Evolutionary conservation across 495 filamentous ascomycete genomes (phyloP).

Genomic region (Aspergillus panamensis): DNA sequence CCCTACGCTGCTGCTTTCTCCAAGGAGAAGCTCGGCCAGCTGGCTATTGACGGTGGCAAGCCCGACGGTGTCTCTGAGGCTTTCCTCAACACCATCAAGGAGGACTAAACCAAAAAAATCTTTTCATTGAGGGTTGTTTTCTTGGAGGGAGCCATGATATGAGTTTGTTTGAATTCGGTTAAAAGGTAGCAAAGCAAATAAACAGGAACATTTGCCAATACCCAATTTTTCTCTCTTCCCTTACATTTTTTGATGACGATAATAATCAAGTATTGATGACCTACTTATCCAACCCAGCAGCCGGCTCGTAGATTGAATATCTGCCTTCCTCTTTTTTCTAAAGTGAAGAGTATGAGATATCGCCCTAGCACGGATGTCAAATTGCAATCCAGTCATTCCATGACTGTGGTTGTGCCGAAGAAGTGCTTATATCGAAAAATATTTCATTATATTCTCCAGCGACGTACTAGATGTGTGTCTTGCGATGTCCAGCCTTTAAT

Average conservation of each 20-base stretch:
- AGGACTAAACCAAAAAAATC: slow-evolving; percentile 48
- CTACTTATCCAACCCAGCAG: not conserved
- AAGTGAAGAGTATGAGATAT: not conserved
- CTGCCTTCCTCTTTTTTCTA: not conserved
- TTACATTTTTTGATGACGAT: slow-evolving; percentile 9
- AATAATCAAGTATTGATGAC: slow-evolving; percentile 14
- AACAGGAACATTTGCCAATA: slow-evolving; percentile 25
- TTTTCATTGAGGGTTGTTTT: slow-evolving; percentile 30
- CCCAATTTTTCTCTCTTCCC: slow-evolving; percentile 13
- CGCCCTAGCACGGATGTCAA: slow-evolving; percentile 91
- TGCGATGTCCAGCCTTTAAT: slow-evolving; percentile 35
- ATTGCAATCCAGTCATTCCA: slow-evolving; percentile 75
- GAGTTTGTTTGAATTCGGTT: slow-evolving; percentile 18
- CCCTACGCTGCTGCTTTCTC: slow-evolving; percentile 87
- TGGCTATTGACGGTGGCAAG: slow-evolving; percentile 54
- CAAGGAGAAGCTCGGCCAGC: slow-evolving; percentile 74
- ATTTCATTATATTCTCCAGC: slow-evolving; percentile 33
- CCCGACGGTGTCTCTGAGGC: slow-evolving; percentile 45
- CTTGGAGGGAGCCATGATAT: not conserved
- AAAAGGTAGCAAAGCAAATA: slow-evolving; percentile 26
- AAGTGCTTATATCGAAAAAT: slow-evolving; percentile 59
- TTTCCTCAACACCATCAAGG: slow-evolving; percentile 52
- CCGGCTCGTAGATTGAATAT: not conserved
- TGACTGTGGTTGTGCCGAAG: slow-evolving; percentile 50
- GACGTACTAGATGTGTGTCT: slow-evolving; percentile 52